Evolutionary conservation across 1,139 yeast species (phyloP).

Genomic region (Pneumocystis canis): DNA sequence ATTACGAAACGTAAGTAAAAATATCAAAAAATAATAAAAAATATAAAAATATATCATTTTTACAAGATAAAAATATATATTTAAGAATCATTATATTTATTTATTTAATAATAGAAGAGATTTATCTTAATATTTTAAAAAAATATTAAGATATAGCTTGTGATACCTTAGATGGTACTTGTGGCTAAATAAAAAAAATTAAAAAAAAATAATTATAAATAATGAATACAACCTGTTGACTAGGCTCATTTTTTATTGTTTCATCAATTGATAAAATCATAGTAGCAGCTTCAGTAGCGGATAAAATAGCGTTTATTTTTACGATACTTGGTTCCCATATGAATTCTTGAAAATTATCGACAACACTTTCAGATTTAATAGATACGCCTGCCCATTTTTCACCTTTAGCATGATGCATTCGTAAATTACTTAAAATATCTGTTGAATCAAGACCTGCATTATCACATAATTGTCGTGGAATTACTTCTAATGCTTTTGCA

Average conservation of each 20-base stretch:
- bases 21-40: background rate
- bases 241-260: constrained; percentile 72
- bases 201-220: constrained; percentile 18
- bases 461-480: constrained; percentile 94
- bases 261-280: constrained; percentile 87
- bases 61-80: background rate
- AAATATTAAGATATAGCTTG: constrained; percentile 2
- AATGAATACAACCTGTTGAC: constrained; percentile 18
- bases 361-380: constrained; percentile 65
- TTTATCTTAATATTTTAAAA: background rate
- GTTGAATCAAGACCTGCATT: constrained; percentile 96
- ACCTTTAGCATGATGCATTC: constrained; percentile 90
- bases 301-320: constrained; percentile 79
- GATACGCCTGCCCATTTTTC: constrained; percentile 87
- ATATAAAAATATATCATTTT: background rate
- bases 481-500: constrained; percentile 87
- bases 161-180: constrained; percentile 13
- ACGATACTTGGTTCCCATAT: constrained; percentile 98
- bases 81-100: background rate
- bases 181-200: background rate
- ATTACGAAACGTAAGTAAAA: background rate
- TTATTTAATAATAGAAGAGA: background rate
- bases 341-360: constrained; percentile 69
- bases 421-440: constrained; percentile 71
- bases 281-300: constrained; percentile 97